These are phyloP conservation scores for Wilhelminamyces savonicus DNA, from an alignment of 805 yeast species.

Conservation along the genomic window DNA sequence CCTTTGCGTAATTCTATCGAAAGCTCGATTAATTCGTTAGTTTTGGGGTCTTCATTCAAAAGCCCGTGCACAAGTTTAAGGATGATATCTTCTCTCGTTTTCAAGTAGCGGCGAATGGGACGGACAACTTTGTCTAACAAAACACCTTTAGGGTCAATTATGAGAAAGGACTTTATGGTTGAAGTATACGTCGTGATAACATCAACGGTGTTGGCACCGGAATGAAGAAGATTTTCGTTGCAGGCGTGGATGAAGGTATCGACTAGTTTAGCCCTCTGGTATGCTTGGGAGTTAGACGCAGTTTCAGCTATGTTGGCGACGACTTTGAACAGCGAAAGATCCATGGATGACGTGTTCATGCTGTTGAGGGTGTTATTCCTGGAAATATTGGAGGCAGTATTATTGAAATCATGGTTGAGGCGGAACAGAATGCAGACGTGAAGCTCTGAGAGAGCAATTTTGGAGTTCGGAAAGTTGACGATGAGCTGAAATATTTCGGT, in stretches of 20 bases:
- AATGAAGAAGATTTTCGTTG: constrained; percentile 51
- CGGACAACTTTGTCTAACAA: constrained; percentile 70
- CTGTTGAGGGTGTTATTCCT: background rate
- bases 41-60: constrained; percentile 37
- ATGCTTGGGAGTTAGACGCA: constrained; percentile 18
- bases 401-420: constrained; percentile 5
- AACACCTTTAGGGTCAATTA: constrained; percentile 85
- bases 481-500: constrained; percentile 57
- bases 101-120: constrained; percentile 67
- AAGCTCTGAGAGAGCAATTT: constrained; percentile 52
- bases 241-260: constrained; percentile 42
- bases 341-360: background rate
- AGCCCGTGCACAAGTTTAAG: constrained; percentile 66
- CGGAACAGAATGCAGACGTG: constrained; percentile 40
- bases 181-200: constrained; percentile 64
- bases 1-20: constrained; percentile 43
- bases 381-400: background rate
- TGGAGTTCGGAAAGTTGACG: constrained; percentile 44
- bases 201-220: constrained; percentile 75
- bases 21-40: constrained; percentile 45
- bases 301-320: constrained; percentile 10
- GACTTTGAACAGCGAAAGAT: background rate
- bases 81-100: constrained; percentile 69
- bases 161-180: constrained; percentile 62
- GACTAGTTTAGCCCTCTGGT: constrained; percentile 49